Base-by-base conservation (phyloP, 2,329 filamentous ascomycete species). In the Fusarium concolor region DNA sequence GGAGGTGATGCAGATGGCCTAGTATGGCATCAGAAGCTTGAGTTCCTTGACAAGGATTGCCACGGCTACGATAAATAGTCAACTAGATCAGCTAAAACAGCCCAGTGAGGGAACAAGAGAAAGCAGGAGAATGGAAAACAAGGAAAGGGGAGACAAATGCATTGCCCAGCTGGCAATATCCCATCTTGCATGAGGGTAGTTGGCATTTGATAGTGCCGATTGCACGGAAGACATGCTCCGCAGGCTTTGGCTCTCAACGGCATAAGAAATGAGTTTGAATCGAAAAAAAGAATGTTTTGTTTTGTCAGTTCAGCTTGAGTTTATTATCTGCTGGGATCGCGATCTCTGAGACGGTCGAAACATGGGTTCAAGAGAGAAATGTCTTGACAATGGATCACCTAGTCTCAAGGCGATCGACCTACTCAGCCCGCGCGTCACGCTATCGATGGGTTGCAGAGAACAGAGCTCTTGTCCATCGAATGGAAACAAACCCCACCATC, bases 141-240 rank as follows among this genome's bases (percentile, higher is more conserved):
- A 54, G 66, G 63, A 69, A 70, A 28, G 31, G 41, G 31, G 26
- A 41, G 56, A 54, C 59, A 37, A 58, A 62, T 62, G 60, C 55
- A 51, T 51, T 53, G 47, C 52, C 24, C 28, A 56, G 52, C 28
- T 45, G 37, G 14, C 22, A 57, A 18, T 54, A 61, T 54, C 51
- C 51, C 47, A 51, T 58, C 50, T 18, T 49, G 53, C 47, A 42
- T 51, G 12, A 28, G 12, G 39, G 35, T 26, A 33, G 38, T 66
- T 51, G 56, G 18, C 46, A 33, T 61, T 45, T 56, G 49, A 49
- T 43, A 51, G 52, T 57, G 66, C 49, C 62, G 39, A 45, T 41
- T 50, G 14, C 22, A 49, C 57, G 66, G 66, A 56, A 67, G 26
- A 55, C 33, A 63, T 63, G 66, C 56, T 67, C 66, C 66, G 66